A percentile compares a stretch with the other conserved stretches of the same genome.
phyloP scores from a whole-genome alignment of 352 stramenopile species.

The Phytopythium aichiense region DNA sequence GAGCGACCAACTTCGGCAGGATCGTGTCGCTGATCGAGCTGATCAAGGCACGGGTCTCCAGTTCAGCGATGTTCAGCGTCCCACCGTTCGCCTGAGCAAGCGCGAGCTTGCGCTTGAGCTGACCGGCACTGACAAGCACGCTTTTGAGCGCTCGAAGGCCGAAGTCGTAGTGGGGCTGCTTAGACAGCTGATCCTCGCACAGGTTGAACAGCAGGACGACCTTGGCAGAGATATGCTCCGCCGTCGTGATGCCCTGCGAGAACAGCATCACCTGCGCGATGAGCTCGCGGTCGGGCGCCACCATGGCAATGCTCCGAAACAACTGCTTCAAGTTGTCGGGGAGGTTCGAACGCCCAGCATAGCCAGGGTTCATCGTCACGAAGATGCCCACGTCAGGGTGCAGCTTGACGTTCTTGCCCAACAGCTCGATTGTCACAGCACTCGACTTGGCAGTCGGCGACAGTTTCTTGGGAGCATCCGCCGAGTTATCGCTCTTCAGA shows the following conservation, averaged over 20 bases:
- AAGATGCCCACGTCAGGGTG: constrained; percentile 99
- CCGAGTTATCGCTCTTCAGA: constrained; percentile 55
- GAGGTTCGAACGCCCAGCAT: constrained; percentile 97
- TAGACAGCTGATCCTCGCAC: constrained; percentile 97
- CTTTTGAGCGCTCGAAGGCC: constrained; percentile 99
- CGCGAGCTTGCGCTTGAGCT: constrained; percentile 94
- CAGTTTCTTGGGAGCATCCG: constrained; percentile 8
- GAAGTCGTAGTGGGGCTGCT: constrained; percentile 99
- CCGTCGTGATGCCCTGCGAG: constrained; percentile 98
- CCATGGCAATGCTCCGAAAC: constrained; percentile 99
- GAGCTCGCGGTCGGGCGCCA: constrained; percentile 97
- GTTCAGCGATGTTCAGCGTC: constrained; percentile 45
- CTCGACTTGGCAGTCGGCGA: constrained; percentile 11
- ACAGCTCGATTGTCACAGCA: constrained; percentile 88
- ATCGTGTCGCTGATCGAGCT: constrained; percentile 99
- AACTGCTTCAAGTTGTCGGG: constrained; percentile 99
- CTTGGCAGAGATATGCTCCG: constrained; percentile 95
- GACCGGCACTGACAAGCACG: constrained; percentile 97
- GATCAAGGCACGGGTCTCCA: constrained; percentile 95
- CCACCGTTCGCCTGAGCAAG: constrained; percentile 32
- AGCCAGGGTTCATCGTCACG: constrained; percentile 99
- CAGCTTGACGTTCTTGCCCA: constrained; percentile 94
- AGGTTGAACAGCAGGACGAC: constrained; percentile 99
- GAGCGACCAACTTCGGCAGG: constrained; percentile 97
- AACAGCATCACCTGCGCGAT: constrained; percentile 99